These are phyloP conservation scores for Delonix regia DNA, from an alignment of 306 rosid species.

Conservation along the genomic window DNA sequence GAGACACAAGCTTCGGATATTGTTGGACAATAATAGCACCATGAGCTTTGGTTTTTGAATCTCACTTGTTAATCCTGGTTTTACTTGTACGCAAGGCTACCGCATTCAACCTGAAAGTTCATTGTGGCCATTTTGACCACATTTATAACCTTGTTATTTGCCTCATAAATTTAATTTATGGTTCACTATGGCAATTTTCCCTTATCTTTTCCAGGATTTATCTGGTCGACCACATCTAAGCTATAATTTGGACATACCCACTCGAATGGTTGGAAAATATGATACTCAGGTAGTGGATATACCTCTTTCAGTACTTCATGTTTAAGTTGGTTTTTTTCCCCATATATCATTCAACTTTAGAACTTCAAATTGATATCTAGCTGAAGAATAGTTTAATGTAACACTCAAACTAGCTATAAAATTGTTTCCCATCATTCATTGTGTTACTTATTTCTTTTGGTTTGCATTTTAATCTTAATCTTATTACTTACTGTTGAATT, in stretches of 20 bases:
- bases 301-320: slow-evolving; percentile 14
- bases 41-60: slow-evolving; percentile 26
- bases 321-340: neutral
- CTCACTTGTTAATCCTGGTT: neutral
- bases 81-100: slow-evolving; percentile 9
- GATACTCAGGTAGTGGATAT: slow-evolving; percentile 80
- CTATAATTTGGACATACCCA: slow-evolving; percentile 78
- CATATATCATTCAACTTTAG: slow-evolving; percentile 1
- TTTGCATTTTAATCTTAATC: neutral
- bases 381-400: neutral
- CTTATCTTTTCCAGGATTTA: slow-evolving; percentile 70
- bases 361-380: slow-evolving; percentile 20
- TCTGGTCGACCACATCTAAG: slow-evolving; percentile 91
- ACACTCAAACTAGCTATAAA: neutral
- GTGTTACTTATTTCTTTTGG: neutral
- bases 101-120: slow-evolving; percentile 26
- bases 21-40: neutral
- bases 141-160: slow-evolving; percentile 8
- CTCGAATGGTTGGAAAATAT: slow-evolving; percentile 87
- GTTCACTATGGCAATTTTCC: slow-evolving; percentile 2
- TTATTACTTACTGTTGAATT: slow-evolving; percentile 13
- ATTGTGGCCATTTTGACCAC: slow-evolving; percentile 1
- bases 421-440: neutral
- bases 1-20: slow-evolving; percentile 6
- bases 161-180: neutral